Percentiles rank a stretch among this genome's conserved stretches.
These are phyloP conservation scores for Prinsepia uniflora DNA, from an alignment of 306 rosid species.

Conservation along the genomic window DNA sequence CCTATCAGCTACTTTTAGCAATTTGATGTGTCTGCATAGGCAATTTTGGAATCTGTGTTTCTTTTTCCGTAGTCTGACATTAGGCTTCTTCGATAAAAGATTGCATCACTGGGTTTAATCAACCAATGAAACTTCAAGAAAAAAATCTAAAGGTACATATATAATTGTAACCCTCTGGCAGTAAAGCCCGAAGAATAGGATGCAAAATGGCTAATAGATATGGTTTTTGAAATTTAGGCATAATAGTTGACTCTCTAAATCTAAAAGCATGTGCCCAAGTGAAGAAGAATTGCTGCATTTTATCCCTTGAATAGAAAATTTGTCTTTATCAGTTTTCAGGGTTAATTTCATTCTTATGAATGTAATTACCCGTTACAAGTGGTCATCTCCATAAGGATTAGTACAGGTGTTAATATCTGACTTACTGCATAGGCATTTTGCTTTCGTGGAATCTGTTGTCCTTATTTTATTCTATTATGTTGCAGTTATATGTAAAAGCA, in stretches of 20 bases:
- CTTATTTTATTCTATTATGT: slow-evolving; percentile 19
- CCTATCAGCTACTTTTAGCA: not conserved
- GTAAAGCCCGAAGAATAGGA: not conserved
- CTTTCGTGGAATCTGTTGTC: slow-evolving; percentile 18
- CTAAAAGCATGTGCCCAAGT: not conserved
- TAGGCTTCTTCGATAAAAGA: not conserved
- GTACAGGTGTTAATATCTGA: not conserved
- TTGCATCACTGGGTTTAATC: not conserved
- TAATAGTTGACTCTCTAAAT: not conserved
- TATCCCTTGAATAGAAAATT: not conserved
- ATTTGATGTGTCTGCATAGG: not conserved
- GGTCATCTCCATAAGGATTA: not conserved
- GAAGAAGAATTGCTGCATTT: not conserved
- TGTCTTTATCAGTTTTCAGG: not conserved
- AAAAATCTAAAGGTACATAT: too few species aligned
- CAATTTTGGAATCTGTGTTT: not conserved
- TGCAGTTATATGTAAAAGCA: slow-evolving; percentile 74
- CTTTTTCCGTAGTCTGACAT: not conserved
- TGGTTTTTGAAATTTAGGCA: not conserved
- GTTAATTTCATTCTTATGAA: not conserved
- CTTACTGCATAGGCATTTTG: slow-evolving; percentile 18
- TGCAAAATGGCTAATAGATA: not conserved
- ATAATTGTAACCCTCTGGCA: not conserved
- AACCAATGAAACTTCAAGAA: too few species aligned
- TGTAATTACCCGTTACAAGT: not conserved